These are phyloP conservation scores for Globisporangium cederbergense DNA, from an alignment of 352 stramenopile genomes.

Conservation along the genomic window DNA sequence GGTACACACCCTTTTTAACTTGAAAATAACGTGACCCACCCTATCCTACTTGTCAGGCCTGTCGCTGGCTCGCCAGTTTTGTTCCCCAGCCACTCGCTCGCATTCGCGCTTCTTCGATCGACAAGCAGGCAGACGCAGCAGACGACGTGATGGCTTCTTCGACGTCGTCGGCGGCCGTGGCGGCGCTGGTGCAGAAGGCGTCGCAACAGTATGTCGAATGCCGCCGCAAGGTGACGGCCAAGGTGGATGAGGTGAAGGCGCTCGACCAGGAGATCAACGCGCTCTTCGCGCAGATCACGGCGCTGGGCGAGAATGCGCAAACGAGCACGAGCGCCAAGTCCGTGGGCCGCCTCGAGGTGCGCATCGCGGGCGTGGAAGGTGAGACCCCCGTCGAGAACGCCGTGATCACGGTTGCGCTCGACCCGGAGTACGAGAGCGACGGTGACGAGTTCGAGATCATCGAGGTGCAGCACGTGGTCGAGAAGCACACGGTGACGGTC, in stretches of 20 bases:
- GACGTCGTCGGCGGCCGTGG: slow-evolving; percentile 42
- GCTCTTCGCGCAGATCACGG: slow-evolving; percentile 69
- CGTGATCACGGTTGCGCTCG: slow-evolving; percentile 63
- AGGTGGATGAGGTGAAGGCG: slow-evolving; percentile 74
- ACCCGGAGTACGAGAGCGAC: slow-evolving; percentile 74
- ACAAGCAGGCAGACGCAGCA: not conserved
- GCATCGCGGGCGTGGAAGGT: slow-evolving; percentile 53
- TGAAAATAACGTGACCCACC: not conserved
- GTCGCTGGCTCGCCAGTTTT: slow-evolving; percentile 1
- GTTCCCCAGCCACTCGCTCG: slow-evolving; percentile 2
- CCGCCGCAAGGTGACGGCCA: slow-evolving; percentile 70
- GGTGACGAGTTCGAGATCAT: slow-evolving; percentile 35
- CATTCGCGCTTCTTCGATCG: not conserved
- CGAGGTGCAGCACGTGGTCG: slow-evolving; percentile 47
- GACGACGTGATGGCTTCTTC: slow-evolving; percentile 38
- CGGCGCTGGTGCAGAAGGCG: slow-evolving; percentile 68
- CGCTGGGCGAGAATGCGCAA: slow-evolving; percentile 33
- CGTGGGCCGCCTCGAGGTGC: slow-evolving; percentile 67
- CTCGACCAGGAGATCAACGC: slow-evolving; percentile 71
- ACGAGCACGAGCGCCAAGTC: slow-evolving; percentile 43
- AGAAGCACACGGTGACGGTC: slow-evolving; percentile 55
- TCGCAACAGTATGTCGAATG: slow-evolving; percentile 83
- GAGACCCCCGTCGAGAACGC: slow-evolving; percentile 47
- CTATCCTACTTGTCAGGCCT: not conserved
- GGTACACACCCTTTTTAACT: too few relatives aligned